Evolutionary conservation across 2,329 filamentous ascomycete genomes (phyloP).

Genomic region (Madurella mycetomatis): DNA sequence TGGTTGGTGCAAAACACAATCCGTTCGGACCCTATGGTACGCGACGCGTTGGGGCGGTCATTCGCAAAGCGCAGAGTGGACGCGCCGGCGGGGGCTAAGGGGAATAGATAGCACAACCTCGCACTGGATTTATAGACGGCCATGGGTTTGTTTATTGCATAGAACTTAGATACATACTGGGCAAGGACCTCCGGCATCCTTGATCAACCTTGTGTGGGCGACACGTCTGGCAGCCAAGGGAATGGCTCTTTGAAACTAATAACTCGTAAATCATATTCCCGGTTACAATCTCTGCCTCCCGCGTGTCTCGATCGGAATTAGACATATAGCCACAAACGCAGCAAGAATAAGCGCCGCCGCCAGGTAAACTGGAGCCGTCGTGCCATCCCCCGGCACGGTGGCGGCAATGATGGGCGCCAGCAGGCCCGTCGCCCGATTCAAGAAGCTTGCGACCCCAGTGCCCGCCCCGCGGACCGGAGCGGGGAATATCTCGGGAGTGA

Average conservation of each 20-base stretch:
- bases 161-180: not conserved
- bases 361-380: conserved; percentile 54
- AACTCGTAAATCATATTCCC: not conserved
- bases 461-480: conserved; percentile 67
- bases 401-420: conserved; percentile 66
- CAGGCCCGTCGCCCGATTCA: conserved; percentile 65
- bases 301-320: conserved; percentile 60
- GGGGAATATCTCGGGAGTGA: conserved; percentile 73
- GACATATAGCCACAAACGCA: conserved; percentile 55
- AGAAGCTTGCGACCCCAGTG: conserved; percentile 65
- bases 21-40: conserved; percentile 72
- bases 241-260: too few species aligned
- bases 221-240: not conserved
- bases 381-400: conserved; percentile 53
- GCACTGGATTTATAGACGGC: not conserved
- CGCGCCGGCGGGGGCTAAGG: conserved; percentile 58
- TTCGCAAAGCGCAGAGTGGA: conserved; percentile 59
- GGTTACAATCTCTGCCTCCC: conserved; percentile 51
- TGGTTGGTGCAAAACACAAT: conserved; percentile 87
- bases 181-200: not conserved
- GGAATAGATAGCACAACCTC: conserved; percentile 36
- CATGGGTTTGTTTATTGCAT: not conserved
- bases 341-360: conserved; percentile 53
- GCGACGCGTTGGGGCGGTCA: conserved; percentile 68
- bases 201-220: not conserved